Evolutionary conservation across 1,284 basidiomycete species (phyloP), one percentile per base, ranked within the genome.

Genomic region (Polyporus tsugae): DNA sequence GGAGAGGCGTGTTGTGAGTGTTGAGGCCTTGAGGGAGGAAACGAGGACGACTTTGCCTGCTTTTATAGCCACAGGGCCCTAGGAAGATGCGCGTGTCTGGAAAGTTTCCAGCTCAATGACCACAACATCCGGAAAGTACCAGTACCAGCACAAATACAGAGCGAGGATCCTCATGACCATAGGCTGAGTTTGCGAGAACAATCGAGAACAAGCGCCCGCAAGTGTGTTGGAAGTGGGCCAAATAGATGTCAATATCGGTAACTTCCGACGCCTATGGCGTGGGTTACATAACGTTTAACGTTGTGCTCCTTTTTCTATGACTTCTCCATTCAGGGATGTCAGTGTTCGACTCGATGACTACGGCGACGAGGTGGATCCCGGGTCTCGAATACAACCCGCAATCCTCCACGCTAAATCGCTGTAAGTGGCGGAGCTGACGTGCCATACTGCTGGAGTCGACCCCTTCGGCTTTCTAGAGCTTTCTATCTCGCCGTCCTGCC

Each of bases 181-280:
- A n/a, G 29, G 29, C 29, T 15, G 36, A 11, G 49, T 19, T 29
- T 29, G 39, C 52, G 36, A 35, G 62, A 62, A 62, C 33, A 38
- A 49, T 53, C 61, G 17, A 53, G 61, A 52, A 53, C 46, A 53
- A 25, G 46, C 61, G 61, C 61, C 46, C 25, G 57, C 29, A 17
- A 13, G 5, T 29, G 25, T 9, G 41, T 42, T 44, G 42, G 42
- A 35, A 36, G 22, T 15, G 15, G 11, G 10, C 25, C 60, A 62
- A 62, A 62, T 6, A 62, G 15, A 25, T 2, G 33, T 44, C 41
- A 62, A 46, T 36, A 2, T 36, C 33, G 33, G 44, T 9, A 29
- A 49, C 9, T 11, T 5, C 42, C 19, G 41, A 19, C 19, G 42
- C 17, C 29, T 5, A n/a, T 10, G 22, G 46, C 46, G n/a, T 10